Base-by-base conservation (phyloP, 2,329 filamentous ascomycete genomes). In the Lomentospora prolificans region DNA sequence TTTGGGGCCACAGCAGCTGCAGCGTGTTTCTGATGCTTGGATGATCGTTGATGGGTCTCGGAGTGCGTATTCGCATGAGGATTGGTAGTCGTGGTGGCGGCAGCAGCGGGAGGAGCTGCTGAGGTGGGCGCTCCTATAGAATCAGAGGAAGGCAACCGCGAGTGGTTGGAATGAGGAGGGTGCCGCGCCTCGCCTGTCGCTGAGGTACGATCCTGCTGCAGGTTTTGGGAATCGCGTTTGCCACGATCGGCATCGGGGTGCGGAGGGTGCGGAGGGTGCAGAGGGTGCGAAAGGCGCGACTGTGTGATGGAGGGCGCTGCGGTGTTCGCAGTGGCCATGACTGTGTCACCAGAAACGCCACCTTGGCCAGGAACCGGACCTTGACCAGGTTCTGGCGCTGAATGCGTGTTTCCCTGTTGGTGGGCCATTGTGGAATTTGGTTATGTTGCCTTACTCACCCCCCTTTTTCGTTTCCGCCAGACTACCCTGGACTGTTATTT, bases 1-100 rank as follows among this genome's bases (percentile, higher is more conserved):
- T 31, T 36, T 9, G 27, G 51, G 22, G 28, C 33, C 5, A 22
- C 41, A 17, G 19, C 41, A 19, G 41, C 14, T 14, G 19, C 22
- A 14, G 22, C 17, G 33, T 53, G 33, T 44, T 53, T 53, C 22
- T 41, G 51, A 6, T 41, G 51, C 24, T 53, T 53, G 7, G 33
- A 30, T 27, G n/a, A 19, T 24, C 19, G 14, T 17, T 46, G 14
- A 3, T 36, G 17, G 22, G 31, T 53, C 19, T 27, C 3, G 14
- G 6, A n/a, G n/a, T n/a, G 50, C n/a, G 50, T 3, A 31, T 52
- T 30, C 25, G 27, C 7, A n/a, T 14, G 4, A 3, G 50, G 24
- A 19, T 14, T 19, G 3, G 51, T 27, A n/a, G 5, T 22, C 9
- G 50, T 36, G n/a, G 51, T 30, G 12, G 51, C 25, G 22, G 51